Evolutionary conservation across 2,329 filamentous ascomycete genomes (phyloP).

Genomic region (Cadophora gregata): DNA sequence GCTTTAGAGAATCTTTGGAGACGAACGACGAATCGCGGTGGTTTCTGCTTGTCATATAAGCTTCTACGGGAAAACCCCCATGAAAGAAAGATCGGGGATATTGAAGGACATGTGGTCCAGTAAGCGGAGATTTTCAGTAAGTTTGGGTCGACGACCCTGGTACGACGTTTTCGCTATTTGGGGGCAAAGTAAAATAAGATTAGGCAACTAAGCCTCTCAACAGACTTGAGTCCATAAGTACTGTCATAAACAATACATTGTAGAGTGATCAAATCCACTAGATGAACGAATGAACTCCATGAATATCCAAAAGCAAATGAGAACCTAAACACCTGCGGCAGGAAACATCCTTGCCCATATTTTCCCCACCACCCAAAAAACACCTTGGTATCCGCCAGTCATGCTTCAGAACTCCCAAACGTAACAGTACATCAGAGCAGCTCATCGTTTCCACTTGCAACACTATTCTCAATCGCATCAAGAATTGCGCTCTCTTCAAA

Average conservation of each 20-base stretch:
- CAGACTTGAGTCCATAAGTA: neutral
- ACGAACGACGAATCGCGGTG: constrained; percentile 10
- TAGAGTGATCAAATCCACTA: neutral
- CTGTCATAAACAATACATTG: constrained; percentile 1
- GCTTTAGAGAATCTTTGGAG: neutral
- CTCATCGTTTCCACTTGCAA: constrained; percentile 79
- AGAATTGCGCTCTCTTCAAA: constrained; percentile 80
- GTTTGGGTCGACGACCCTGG: neutral
- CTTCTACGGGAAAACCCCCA: neutral
- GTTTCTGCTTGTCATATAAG: constrained; percentile 7
- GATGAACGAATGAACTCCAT: neutral
- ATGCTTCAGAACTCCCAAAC: constrained; percentile 15
- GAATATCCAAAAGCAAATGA: neutral
- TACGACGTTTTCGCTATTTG: neutral
- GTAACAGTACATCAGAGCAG: constrained; percentile 48
- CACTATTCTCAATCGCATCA: constrained; percentile 78
- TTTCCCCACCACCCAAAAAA: constrained; percentile 21
- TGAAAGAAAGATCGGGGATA: constrained; percentile 8
- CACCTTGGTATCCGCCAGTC: constrained; percentile 24
- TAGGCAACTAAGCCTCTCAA: constrained; percentile 12
- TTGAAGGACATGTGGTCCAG: constrained; percentile 5
- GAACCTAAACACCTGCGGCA: constrained; percentile 16
- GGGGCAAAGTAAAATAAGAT: neutral
- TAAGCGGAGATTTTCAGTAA: constrained; percentile 9
- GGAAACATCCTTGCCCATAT: constrained; percentile 16